phyloP scores from a whole-genome alignment of 2,329 filamentous ascomycete genomes.

The Botrytis cinerea region DNA sequence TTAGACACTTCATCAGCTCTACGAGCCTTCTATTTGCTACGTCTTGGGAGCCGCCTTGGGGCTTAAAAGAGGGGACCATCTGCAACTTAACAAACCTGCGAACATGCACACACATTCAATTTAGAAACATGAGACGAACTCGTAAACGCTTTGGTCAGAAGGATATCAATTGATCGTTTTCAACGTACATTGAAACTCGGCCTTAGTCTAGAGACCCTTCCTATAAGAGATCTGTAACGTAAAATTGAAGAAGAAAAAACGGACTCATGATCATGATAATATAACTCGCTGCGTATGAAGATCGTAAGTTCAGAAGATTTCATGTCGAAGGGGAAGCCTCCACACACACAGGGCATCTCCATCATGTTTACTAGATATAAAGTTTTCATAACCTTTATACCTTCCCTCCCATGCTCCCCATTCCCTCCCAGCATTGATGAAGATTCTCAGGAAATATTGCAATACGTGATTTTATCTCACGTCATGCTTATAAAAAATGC shows the following conservation, averaged over 20 bases:
- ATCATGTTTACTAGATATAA: conserved; percentile 28
- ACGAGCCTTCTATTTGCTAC: not conserved
- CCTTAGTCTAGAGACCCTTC: conserved; percentile 36
- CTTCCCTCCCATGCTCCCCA: conserved; percentile 13
- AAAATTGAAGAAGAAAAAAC: conserved; percentile 40
- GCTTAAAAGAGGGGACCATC: not conserved
- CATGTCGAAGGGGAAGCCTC: conserved; percentile 30
- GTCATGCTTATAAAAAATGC: conserved; percentile 29
- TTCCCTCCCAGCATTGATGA: conserved; percentile 21
- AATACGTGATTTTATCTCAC: conserved; percentile 30
- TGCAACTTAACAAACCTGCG: not conserved
- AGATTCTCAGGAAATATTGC: conserved; percentile 25
- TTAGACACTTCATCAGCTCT: conserved; percentile 12
- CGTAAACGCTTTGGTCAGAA: conserved; percentile 26
- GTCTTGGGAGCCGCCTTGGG: not conserved
- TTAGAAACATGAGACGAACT: conserved; percentile 2
- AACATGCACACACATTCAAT: not conserved
- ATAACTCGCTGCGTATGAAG: conserved; percentile 40
- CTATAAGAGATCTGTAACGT: conserved; percentile 37
- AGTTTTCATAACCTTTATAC: conserved; percentile 24
- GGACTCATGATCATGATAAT: conserved; percentile 24
- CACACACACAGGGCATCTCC: conserved; percentile 27
- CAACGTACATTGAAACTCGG: conserved; percentile 37
- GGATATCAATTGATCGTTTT: conserved; percentile 35
- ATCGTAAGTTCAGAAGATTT: conserved; percentile 36